Evolutionary conservation across 2,329 filamentous ascomycete genomes (phyloP).

Genomic region (Aurifilum marmelostoma): DNA sequence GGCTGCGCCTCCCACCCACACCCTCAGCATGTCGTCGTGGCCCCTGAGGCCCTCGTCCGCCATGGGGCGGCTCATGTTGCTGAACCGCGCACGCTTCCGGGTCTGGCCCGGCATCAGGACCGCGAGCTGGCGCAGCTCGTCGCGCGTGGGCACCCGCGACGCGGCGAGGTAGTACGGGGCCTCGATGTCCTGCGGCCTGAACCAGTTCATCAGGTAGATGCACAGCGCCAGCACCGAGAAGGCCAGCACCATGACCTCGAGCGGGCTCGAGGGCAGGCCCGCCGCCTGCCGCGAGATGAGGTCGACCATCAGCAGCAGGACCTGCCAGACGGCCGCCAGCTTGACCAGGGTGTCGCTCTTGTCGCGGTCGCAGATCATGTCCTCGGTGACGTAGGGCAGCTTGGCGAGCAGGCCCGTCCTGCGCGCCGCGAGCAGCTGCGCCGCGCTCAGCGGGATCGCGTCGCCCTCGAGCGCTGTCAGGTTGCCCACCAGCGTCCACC

Average conservation of each 20-base stretch:
- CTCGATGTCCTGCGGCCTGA: not conserved
- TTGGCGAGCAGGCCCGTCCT: not conserved
- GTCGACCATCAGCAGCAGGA: not conserved
- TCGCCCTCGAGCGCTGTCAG: not conserved
- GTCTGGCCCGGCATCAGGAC: not conserved
- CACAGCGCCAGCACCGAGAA: not conserved
- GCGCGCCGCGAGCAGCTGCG: not conserved
- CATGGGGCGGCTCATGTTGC: not conserved
- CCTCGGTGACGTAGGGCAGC: too few relatives aligned
- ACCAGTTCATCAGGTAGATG: not conserved
- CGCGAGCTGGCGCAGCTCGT: not conserved
- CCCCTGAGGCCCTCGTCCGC: not conserved
- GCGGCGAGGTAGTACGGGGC: not conserved
- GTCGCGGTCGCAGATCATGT: not conserved
- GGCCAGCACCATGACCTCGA: not conserved
- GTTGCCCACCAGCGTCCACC: not conserved
- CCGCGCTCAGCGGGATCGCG: not conserved
- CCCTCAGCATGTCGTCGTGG: not conserved
- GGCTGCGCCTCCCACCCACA: not conserved
- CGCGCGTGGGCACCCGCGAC: not conserved
- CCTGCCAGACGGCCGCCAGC: not conserved
- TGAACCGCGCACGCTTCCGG: not conserved
- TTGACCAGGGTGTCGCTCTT: not conserved
- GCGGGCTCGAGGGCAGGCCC: not conserved
- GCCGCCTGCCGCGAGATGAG: not conserved